Evolutionary conservation across 2,329 filamentous ascomycete genomes (phyloP).

Genomic region (Colletotrichum destructivum): DNA sequence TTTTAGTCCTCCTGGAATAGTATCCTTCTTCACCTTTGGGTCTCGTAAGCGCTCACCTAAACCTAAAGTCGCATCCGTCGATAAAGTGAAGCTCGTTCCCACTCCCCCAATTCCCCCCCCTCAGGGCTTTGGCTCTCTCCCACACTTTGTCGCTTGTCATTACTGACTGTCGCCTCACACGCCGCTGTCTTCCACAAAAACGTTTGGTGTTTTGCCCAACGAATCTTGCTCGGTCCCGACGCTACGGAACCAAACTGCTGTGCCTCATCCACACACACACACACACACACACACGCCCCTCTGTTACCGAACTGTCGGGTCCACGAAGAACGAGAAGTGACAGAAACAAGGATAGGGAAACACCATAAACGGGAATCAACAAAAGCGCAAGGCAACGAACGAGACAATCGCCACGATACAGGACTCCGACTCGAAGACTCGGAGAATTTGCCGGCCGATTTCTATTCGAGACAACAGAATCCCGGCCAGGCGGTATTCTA

Average conservation of each 20-base stretch:
- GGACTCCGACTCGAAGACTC: no score
- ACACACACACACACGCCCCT: neutral
- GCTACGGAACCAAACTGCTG: slow-evolving; percentile 14
- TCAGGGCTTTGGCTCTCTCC: no score
- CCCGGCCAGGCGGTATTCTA: neutral
- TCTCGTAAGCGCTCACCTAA: neutral
- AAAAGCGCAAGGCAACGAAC: neutral
- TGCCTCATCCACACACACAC: slow-evolving; percentile 14
- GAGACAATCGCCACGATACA: neutral
- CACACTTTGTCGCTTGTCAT: neutral
- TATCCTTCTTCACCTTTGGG: neutral
- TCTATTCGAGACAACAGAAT: neutral
- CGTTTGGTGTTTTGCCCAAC: neutral
- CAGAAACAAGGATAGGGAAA: slow-evolving; percentile 7
- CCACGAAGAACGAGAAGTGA: slow-evolving; percentile 27
- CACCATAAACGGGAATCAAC: neutral
- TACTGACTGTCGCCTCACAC: neutral
- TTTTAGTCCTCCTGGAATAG: neutral
- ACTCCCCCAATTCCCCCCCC: neutral
- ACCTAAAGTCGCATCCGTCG: slow-evolving; percentile 3
- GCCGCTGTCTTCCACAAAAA: neutral
- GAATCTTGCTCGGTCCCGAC: slow-evolving; percentile 15
- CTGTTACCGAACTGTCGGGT: slow-evolving; percentile 31
- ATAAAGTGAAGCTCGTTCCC: slow-evolving; percentile 31
- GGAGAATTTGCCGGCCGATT: no score